Conservation (phyloP, 345 rosid species). For the Eucalyptus pumila region DNA sequence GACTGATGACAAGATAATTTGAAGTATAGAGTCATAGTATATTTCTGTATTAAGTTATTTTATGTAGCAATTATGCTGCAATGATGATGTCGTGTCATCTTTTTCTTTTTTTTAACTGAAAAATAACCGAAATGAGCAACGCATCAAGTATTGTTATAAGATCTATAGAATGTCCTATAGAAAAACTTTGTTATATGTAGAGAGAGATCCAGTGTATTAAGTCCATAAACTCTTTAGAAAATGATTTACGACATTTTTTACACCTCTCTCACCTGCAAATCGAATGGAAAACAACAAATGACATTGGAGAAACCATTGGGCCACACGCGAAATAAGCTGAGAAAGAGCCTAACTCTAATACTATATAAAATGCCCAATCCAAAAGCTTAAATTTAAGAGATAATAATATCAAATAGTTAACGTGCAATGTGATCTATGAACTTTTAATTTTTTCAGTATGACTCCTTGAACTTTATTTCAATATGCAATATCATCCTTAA, state of each 20-base stretch:
- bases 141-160: neutral
- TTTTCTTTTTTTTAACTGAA: too few relatives aligned
- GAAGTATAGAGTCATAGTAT: neutral
- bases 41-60: neutral
- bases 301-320: neutral
- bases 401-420: too few relatives aligned
- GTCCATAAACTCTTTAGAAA: too few relatives aligned
- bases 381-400: neutral
- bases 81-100: neutral
- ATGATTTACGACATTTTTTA: too few relatives aligned
- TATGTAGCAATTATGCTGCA: neutral
- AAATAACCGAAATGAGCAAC: neutral
- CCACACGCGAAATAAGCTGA: fast-evolving
- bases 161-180: neutral
- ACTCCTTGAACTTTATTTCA: fast-evolving
- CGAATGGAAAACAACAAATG: neutral
- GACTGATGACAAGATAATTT: neutral
- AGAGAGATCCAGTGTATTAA: neutral
- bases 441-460: too few relatives aligned
- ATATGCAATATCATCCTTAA: fast-evolving
- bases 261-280: neutral
- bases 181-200: neutral
- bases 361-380: neutral
- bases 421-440: fast-evolving
- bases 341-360: too few relatives aligned